Evolutionary conservation across 768 basidiomycete species (phyloP).

Genomic region (Gloeostereum incarnatum): DNA sequence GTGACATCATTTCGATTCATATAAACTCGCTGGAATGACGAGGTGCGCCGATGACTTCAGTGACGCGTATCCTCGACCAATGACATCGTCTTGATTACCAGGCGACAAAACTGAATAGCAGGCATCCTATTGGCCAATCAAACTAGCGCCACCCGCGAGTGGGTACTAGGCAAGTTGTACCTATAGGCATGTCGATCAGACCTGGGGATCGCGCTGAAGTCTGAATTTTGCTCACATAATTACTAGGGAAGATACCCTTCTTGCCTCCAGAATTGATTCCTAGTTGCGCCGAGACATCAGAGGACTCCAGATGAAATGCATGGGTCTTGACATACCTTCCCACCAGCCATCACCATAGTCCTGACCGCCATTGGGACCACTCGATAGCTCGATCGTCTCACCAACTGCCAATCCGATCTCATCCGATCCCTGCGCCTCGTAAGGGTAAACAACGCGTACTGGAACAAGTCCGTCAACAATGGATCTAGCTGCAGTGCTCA

Average conservation of each 20-base stretch:
- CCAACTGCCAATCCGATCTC: slow-evolving; percentile 59
- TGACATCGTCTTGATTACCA: no score
- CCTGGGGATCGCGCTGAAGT: no score
- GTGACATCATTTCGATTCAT: no score
- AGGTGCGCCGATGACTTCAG: no score
- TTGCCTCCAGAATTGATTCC: slow-evolving; percentile 49
- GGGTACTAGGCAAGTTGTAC: no score
- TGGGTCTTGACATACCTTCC: slow-evolving; percentile 51
- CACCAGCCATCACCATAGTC: slow-evolving; percentile 78
- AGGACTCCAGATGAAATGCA: slow-evolving; percentile 7
- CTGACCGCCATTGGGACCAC: slow-evolving; percentile 49
- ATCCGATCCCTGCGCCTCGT: slow-evolving; percentile 63
- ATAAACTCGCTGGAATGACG: no score
- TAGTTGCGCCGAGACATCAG: slow-evolving; percentile 20
- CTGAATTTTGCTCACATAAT: slow-evolving; percentile 62
- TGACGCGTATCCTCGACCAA: no score
- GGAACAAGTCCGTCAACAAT: neutral
- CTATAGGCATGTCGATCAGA: no score
- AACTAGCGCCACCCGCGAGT: no score
- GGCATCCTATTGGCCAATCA: no score
- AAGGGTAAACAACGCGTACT: slow-evolving; percentile 83
- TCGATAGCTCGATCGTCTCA: slow-evolving; percentile 54
- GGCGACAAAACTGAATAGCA: no score
- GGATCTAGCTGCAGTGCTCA: neutral
- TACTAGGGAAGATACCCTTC: slow-evolving; percentile 83